Evolutionary conservation across 495 filamentous ascomycete genomes (phyloP).

Genomic region (Glonium stellatum): DNA sequence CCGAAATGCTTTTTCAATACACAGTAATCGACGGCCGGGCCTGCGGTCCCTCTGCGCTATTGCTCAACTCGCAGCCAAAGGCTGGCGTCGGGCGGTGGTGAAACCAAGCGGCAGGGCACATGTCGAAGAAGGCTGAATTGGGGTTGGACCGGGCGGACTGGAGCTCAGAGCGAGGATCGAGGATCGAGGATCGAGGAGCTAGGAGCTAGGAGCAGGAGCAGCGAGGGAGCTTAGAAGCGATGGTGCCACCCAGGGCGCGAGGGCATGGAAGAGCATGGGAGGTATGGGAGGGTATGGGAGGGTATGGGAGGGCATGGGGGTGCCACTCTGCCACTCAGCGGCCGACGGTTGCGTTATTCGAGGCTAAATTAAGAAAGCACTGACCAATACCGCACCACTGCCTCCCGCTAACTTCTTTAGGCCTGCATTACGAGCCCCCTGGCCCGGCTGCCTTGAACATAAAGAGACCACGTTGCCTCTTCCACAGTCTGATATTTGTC

Average conservation of each 20-base stretch:
- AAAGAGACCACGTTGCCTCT: slow-evolving; percentile 16
- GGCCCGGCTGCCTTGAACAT: slow-evolving; percentile 13
- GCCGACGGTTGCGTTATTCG: slow-evolving; percentile 12
- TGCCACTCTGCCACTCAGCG: no score
- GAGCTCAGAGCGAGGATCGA: not conserved
- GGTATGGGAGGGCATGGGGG: no score
- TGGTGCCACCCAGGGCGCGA: no score
- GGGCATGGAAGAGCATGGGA: no score
- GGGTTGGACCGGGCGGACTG: not conserved
- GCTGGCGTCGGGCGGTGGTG: not conserved
- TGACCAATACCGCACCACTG: not conserved
- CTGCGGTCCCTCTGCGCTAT: not conserved
- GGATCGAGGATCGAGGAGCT: no score
- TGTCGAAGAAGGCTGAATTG: no score
- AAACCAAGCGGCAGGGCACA: not conserved
- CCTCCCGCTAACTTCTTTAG: slow-evolving; percentile 3
- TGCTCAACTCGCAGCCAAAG: not conserved
- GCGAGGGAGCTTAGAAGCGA: no score
- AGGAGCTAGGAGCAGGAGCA: no score
- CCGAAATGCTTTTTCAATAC: not conserved
- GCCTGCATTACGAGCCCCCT: slow-evolving; percentile 10
- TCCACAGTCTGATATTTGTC: not conserved
- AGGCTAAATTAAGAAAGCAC: slow-evolving; percentile 21
- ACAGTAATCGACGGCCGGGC: not conserved
- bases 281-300: no score